Conservation (phyloP, 2,329 filamentous ascomycete genomes). For the Mycosphaerelloides madeirae region DNA sequence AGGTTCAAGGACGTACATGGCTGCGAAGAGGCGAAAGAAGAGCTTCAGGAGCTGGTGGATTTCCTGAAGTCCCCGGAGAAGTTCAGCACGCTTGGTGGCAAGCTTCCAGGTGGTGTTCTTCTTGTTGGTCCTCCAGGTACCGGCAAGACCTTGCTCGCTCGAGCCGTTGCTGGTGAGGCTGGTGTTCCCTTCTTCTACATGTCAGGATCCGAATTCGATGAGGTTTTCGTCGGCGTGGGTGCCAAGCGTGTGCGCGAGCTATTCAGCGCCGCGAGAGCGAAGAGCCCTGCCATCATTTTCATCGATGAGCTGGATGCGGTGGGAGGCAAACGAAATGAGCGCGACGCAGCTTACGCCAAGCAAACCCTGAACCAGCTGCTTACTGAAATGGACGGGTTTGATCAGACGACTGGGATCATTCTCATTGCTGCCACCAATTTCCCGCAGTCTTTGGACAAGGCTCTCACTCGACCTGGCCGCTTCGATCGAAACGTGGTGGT, state of each 20-base stretch:
- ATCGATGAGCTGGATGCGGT: conserved; percentile 94
- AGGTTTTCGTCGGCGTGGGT: conserved; percentile 95
- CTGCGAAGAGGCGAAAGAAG: conserved; percentile 96
- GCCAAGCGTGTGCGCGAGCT: conserved; percentile 93
- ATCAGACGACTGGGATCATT: conserved; percentile 89
- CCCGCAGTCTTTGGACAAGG: conserved; percentile 89
- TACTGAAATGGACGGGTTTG: conserved; percentile 94
- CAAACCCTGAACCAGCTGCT: conserved; percentile 96
- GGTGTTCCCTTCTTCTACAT: conserved; percentile 99
- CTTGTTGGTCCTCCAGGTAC: conserved; percentile 94
- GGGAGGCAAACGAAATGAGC: conserved; percentile 85
- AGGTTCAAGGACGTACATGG: conserved; percentile 93
- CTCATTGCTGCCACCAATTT: conserved; percentile 97
- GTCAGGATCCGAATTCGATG: conserved; percentile 98
- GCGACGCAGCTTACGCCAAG: conserved; percentile 91
- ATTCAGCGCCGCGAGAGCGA: conserved; percentile 75
- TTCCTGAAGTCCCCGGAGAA: conserved; percentile 90
- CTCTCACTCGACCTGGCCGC: conserved; percentile 84
- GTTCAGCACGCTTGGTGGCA: conserved; percentile 90
- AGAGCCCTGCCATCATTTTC: conserved; percentile 90
- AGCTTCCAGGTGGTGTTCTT: conserved; percentile 93
- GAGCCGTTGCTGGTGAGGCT: conserved; percentile 92
- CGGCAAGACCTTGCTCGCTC: conserved; percentile 91
- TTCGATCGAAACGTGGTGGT: conserved; percentile 93
- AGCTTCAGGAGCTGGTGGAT: conserved; percentile 93